These are phyloP conservation scores for Tinospora cordifolia DNA, from an alignment of 164 flowering plant species.

Conservation along the genomic window DNA sequence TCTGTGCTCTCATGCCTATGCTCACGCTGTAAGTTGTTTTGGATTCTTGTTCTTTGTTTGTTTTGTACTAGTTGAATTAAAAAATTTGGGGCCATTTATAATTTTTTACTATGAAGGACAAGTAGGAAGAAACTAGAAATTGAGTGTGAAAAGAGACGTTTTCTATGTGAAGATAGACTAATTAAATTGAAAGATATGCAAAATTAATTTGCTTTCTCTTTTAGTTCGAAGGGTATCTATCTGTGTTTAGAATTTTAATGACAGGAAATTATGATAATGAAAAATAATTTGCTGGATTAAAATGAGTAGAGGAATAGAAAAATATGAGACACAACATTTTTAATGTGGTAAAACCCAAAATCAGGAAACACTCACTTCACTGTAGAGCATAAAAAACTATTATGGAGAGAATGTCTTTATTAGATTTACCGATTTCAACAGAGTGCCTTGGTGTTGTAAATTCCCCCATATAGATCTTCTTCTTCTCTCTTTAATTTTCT, in stretches of 20 bases:
- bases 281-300: no score
- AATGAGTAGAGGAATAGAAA: no score
- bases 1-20: constrained; percentile 81
- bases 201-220: background rate
- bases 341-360: no score
- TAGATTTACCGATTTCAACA: no score
- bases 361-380: no score
- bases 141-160: background rate
- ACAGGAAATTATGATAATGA: no score
- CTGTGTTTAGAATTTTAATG: background rate
- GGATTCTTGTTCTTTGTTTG: background rate
- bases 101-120: background rate
- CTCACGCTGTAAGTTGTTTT: constrained; percentile 64
- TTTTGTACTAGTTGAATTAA: background rate
- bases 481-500: no score
- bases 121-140: background rate
- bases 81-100: background rate
- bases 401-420: no score
- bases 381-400: no score
- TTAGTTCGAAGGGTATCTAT: background rate
- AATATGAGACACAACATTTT: no score
- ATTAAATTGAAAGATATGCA: background rate
- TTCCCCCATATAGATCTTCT: no score
- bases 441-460: no score
- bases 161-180: background rate